phyloP scores from a whole-genome alignment of 371 early-diverging fungal species.

The Dichotomocladium elegans region DNA sequence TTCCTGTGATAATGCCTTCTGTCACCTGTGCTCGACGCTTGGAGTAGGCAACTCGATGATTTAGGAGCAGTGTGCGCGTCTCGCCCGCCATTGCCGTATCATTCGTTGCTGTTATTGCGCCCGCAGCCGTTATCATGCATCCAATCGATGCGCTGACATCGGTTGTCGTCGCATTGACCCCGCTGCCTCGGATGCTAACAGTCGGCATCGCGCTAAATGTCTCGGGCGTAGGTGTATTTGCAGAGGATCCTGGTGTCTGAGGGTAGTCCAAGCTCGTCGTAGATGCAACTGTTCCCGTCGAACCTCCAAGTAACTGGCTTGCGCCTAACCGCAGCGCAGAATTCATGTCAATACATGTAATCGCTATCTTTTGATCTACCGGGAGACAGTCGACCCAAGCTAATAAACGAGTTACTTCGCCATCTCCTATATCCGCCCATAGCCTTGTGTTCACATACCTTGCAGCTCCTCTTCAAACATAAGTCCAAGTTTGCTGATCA shows the following conservation, averaged over 20 bases:
- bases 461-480: slow-evolving; percentile 40
- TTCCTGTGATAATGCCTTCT: slow-evolving; percentile 13
- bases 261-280: slow-evolving; percentile 12
- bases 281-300: slow-evolving; percentile 3
- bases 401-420: no score
- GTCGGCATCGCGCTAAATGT: slow-evolving; percentile 18
- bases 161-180: background rate
- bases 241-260: slow-evolving; percentile 24
- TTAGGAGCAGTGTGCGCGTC: slow-evolving; percentile 47
- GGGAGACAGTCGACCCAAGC: slow-evolving; percentile 23
- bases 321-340: slow-evolving; percentile 35
- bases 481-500: slow-evolving; percentile 42
- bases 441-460: slow-evolving; percentile 14
- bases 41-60: slow-evolving; percentile 57
- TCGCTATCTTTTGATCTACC: slow-evolving; percentile 30
- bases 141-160: no score
- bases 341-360: slow-evolving; percentile 50
- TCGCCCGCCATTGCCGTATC: slow-evolving; percentile 18
- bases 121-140: slow-evolving; percentile 2
- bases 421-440: no score
- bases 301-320: background rate
- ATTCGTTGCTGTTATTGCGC: slow-evolving; percentile 1
- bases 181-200: background rate
- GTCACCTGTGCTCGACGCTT: slow-evolving; percentile 31
- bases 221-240: slow-evolving; percentile 22